These are phyloP conservation scores for Boletus vinaceobasis DNA, from an alignment of 768 basidiomycete genomes.

Conservation along the genomic window DNA sequence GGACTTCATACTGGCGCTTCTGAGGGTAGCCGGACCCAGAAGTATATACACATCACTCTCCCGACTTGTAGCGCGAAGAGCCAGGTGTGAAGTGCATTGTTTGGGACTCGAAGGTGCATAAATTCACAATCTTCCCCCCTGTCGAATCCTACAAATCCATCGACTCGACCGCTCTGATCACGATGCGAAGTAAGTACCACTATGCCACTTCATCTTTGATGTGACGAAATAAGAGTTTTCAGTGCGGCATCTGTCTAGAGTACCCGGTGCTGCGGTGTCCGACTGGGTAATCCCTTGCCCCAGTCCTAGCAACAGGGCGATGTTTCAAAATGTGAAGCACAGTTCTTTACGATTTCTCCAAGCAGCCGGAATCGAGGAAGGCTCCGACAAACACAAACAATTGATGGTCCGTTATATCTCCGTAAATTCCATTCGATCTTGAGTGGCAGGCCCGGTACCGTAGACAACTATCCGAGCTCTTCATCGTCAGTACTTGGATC, in stretches of 20 bases:
- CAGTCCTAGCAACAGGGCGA: neutral
- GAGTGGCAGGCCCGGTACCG: neutral
- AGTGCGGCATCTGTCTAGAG: neutral
- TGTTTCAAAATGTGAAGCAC: neutral
- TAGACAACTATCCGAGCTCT: conserved; percentile 11
- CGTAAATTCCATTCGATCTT: neutral
- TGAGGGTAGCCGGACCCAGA: no score
- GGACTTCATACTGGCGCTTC: no score
- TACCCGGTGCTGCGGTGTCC: neutral
- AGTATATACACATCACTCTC: neutral
- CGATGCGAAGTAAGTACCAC: conserved; percentile 1
- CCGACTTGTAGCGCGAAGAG: neutral
- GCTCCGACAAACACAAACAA: conserved; percentile 8
- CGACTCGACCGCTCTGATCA: neutral
- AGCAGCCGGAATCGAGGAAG: neutral
- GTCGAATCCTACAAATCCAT: neutral
- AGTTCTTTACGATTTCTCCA: neutral
- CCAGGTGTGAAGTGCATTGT: neutral
- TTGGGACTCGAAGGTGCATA: conserved; percentile 2
- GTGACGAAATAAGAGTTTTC: neutral
- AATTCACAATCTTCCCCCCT: neutral
- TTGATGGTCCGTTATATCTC: neutral
- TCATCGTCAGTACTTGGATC: conserved; percentile 2
- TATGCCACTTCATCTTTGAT: neutral
- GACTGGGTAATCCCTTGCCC: conserved; percentile 4